Evolutionary conservation across 2,329 filamentous ascomycete species (phyloP).

Genomic region (Hymenoscyphus albidus): DNA sequence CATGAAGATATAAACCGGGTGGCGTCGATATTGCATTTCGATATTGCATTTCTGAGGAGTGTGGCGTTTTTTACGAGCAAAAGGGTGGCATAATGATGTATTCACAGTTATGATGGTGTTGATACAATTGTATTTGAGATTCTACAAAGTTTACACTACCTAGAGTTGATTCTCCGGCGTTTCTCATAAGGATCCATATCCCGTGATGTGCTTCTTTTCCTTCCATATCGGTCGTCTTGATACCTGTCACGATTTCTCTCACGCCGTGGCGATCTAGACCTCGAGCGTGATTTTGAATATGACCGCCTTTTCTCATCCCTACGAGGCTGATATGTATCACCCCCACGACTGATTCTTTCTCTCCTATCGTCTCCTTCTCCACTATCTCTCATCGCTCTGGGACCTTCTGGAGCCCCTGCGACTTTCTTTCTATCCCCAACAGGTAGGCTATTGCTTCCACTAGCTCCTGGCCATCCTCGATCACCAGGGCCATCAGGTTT

Average conservation of each 20-base stretch:
- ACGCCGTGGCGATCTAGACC: slow-evolving; percentile 50
- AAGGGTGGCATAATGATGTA: not conserved
- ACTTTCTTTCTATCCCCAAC: slow-evolving; percentile 53
- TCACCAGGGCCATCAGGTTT: slow-evolving; percentile 53
- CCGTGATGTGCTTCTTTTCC: slow-evolving; percentile 56
- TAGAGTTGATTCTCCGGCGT: slow-evolving; percentile 51
- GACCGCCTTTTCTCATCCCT: slow-evolving; percentile 23
- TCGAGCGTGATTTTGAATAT: slow-evolving; percentile 35
- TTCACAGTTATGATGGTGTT: not conserved
- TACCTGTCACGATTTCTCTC: slow-evolving; percentile 40
- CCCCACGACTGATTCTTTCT: slow-evolving; percentile 30
- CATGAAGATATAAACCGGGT: slow-evolving; percentile 58
- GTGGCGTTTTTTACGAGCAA: not conserved
- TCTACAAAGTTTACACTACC: slow-evolving; percentile 16
- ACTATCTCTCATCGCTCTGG: slow-evolving; percentile 28
- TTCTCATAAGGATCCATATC: slow-evolving; percentile 55
- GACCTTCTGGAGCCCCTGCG: slow-evolving; percentile 32
- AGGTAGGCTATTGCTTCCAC: slow-evolving; percentile 68
- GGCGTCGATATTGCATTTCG: not conserved
- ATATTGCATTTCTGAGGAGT: not conserved
- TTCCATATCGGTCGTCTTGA: slow-evolving; percentile 45
- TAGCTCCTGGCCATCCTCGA: slow-evolving; percentile 45
- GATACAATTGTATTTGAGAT: slow-evolving; percentile 5
- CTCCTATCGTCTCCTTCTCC: slow-evolving; percentile 35
- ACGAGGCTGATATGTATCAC: slow-evolving; percentile 27